These are phyloP conservation scores for Eutypella sp. DNA, from an alignment of 2,329 filamentous ascomycete species.

Conservation along the genomic window DNA sequence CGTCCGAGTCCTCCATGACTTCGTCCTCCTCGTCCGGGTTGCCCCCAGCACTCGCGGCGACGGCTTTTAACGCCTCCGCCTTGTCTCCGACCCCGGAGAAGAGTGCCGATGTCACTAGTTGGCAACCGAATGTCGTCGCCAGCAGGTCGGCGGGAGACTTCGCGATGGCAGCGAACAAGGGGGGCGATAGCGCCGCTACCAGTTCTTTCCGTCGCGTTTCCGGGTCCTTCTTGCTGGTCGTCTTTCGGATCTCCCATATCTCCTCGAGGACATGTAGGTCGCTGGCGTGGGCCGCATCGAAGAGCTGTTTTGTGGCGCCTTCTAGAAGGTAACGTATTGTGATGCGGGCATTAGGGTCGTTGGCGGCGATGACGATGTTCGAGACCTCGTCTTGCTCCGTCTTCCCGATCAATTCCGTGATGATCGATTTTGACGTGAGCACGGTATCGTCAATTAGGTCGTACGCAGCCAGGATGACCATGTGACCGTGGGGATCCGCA, in stretches of 20 bases:
- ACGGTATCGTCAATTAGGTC: slow-evolving; percentile 95
- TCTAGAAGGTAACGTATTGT: slow-evolving; percentile 80
- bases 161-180: slow-evolving; percentile 69
- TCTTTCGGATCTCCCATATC: slow-evolving; percentile 71
- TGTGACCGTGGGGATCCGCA: slow-evolving; percentile 71
- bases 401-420: slow-evolving; percentile 78
- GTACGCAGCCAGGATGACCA: slow-evolving; percentile 77
- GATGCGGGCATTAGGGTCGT: slow-evolving; percentile 59
- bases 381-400: slow-evolving; percentile 57
- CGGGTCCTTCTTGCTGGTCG: slow-evolving; percentile 89
- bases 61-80: slow-evolving; percentile 63
- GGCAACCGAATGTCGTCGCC: slow-evolving; percentile 75
- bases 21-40: slow-evolving; percentile 44
- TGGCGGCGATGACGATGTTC: slow-evolving; percentile 59
- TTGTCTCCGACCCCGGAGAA: slow-evolving; percentile 74
- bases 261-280: slow-evolving; percentile 71
- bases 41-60: slow-evolving; percentile 59
- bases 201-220: slow-evolving; percentile 72
- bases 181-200: slow-evolving; percentile 65
- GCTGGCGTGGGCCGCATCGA: slow-evolving; percentile 56
- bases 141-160: slow-evolving; percentile 64
- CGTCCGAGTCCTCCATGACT: slow-evolving; percentile 29
- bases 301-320: slow-evolving; percentile 55
- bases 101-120: slow-evolving; percentile 78
- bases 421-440: slow-evolving; percentile 77